Evolutionary conservation across 192 early-diverging fungal genomes (phyloP), one percentile per base, ranked within the genome.

Genomic region (Entomortierella chlamydospora): DNA sequence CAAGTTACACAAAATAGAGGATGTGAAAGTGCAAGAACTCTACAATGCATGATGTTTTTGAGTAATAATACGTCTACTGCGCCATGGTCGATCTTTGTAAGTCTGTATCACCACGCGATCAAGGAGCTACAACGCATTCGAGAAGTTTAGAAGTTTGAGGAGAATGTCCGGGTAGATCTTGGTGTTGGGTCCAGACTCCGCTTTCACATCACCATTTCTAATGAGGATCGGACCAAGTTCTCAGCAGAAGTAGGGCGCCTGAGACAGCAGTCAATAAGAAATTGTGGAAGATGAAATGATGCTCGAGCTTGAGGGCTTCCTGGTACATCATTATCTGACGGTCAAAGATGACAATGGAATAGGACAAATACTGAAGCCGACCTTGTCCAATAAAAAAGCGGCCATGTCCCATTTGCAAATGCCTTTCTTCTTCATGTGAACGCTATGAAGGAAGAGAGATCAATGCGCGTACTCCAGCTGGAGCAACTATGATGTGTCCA

Each of bases 71-170:
- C n/a, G n/a, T n/a, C n/a, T n/a, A n/a, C n/a, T n/a, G n/a, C n/a
- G n/a, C 34, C 10, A 7, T 37, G 34, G 34, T 7, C 34, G 34
- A 37, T 37, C 34, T 92, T 41, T 94, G 86, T 83, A 97, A 96
- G n/a, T 94, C 80, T 30, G 85, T 84, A 57, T 85, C 53, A 50
- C 71, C 34, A 15, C 88, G 84, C 73, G 71, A 51, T 85, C 91
- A 90, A 85, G 91, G 94, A 83, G 96, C 96, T 77, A 94, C 90
- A 51, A 95, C 87, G 83, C 95, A 96, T 86, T 97, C 96, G 71
- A 96, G n/a, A n/a, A n/a, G n/a, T n/a, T n/a, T n/a, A n/a, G n/a
- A n/a, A n/a, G n/a, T n/a, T n/a, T n/a, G n/a, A n/a, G n/a, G n/a
- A n/a, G n/a, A n/a, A n/a, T n/a, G n/a, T n/a, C n/a, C n/a, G n/a